Evolutionary conservation across 352 stramenopile genomes (phyloP), one percentile per base, ranked within the genome.

Genomic region (Phytophthora aleatoria): DNA sequence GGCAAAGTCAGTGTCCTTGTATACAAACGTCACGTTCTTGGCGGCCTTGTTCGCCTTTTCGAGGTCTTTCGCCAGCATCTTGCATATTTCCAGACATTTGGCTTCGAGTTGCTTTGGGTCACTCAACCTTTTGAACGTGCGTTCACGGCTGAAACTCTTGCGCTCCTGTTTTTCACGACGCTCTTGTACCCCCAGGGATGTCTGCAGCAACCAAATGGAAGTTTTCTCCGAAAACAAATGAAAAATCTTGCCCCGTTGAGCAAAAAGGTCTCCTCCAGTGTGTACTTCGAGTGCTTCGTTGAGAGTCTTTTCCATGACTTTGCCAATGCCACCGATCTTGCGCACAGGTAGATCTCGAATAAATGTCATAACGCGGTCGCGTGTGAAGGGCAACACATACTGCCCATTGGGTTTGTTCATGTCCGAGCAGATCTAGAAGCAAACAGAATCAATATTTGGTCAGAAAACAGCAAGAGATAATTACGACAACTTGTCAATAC

Each of bases 331-430:
- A 45, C 85, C 83, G 27, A 99, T 89, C 75, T 99, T 99, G 48
- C 97, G 83, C 24, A 97, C 87, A 1, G 91, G 75, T 38, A 98
- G 58, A 5, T 78, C 72, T 33, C 85, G 70, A n/a, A 98, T 64
- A 67, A 99, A 99, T n/a, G 69, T 54, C 13, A 97, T 54, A 3
- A 98, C 80, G 38, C 63, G 35, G 3, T 88, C 57, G 16, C 90
- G 79, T 20, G 83, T 84, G 51, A 93, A 87, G 8, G 81, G 85
- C 31, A 99, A 73, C 27, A 97, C 73, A 60, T 87, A 94, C 69
- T 99, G 97, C 4, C 97, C 96, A 58, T 99, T 97, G 9, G 97
- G 97, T 64, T 99, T 99, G 77, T 99, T 98, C 30, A 92, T 77
- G 67, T 99, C 96, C 26, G 90, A 97, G 39, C 91, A 97, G 64